Base-by-base conservation (phyloP, 1,139 yeast genomes). In the Groenewaldozyma auringiensis region DNA sequence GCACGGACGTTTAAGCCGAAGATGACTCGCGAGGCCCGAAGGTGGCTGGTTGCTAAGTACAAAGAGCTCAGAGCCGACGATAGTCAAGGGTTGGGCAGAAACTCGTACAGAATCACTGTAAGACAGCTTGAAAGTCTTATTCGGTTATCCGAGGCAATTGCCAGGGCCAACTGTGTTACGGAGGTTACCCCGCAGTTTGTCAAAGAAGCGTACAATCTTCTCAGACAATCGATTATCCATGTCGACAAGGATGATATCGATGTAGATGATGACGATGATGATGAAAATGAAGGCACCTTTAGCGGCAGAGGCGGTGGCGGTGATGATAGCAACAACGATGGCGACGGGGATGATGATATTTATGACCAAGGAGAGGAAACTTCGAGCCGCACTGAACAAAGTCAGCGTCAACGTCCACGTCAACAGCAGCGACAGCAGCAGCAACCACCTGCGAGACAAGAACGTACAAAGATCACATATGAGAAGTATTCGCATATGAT, bases 201-300 rank as follows among this genome's bases (percentile, higher is more conserved):
- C 38, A 84, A 89, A 2, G 98, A 94, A 62, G 98, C 98, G 0
- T 89, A 84, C 64, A 94, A 85, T 58, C 71, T 92, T 50, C 72
- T 92, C 57, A 80, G 94, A 59, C 95, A 87, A 66, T 85, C 96
- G 39, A 89, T 92, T 51, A 87, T 92, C 54, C 79, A 94, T 54
- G 97, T 92, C 40, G 97, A 92, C 61, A 84, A 84, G 67, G 98
- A 92, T 56, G 98, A 92, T 63, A 76, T 94, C 37, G 94, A 86
- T 50, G 73, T 92, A 45, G 94, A 81, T 11, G 94, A 79, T 14
- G 88, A 77, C 17, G 79, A 70, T 3, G 58, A 49, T 16, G 41
- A 41, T 41, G 48, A 36, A 20, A 48, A 41, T 14, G 54, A 51
- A 32, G 52, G 52, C 11, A 57, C 50, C 3, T 55, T 42, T 13